Evolutionary conservation across 257 asterid genomes (phyloP).

Genomic region (Primulina tabacum): DNA sequence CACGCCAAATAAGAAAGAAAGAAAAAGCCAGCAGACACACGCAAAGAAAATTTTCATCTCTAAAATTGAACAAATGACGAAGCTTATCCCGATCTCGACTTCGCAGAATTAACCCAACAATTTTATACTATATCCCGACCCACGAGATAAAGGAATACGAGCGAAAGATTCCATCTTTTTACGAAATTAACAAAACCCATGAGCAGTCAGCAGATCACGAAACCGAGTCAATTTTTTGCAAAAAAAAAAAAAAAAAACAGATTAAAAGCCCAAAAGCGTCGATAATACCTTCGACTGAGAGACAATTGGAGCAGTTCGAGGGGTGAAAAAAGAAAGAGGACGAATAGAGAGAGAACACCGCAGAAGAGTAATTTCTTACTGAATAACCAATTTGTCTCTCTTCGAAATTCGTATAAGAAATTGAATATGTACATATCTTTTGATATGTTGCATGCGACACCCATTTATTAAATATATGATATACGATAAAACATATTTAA

Average conservation of each 20-base stretch:
- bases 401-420: background rate
- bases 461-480: no score
- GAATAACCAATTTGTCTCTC: no score
- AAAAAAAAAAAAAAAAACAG: background rate
- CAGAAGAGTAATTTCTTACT: background rate
- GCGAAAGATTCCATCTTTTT: constrained; percentile 24
- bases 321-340: constrained; percentile 10
- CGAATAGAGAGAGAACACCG: constrained; percentile 1
- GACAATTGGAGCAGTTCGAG: constrained; percentile 24
- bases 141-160: background rate
- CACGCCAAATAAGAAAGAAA: background rate
- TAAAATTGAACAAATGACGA: constrained; percentile 2
- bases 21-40: background rate
- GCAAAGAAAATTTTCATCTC: background rate
- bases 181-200: constrained; percentile 24
- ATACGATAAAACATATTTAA: no score
- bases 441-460: no score
- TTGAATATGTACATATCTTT: no score
- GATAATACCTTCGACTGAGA: constrained; percentile 32
- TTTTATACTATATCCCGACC: constrained; percentile 15
- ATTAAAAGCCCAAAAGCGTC: constrained; percentile 3
- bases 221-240: constrained; percentile 12
- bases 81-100: constrained; percentile 28
- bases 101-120: constrained; percentile 10
- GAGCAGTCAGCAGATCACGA: constrained; percentile 25